phyloP scores from a whole-genome alignment of 2,329 filamentous ascomycete genomes.

The Nigrospora osmanthi region DNA sequence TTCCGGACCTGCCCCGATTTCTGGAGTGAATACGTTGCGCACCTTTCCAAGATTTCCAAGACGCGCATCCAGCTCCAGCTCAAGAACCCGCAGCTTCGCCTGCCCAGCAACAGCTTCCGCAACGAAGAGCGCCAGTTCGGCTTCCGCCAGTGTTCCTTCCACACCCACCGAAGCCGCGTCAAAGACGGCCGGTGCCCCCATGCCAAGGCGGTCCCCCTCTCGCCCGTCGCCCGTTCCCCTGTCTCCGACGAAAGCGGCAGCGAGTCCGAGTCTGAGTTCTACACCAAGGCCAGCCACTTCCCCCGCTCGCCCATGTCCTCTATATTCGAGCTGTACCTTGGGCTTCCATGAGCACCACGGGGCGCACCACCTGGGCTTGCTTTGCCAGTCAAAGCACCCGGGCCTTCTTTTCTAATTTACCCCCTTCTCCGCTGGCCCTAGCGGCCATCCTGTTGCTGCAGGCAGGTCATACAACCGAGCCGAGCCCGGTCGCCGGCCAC shows the following conservation, averaged over 20 bases:
- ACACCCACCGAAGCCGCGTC: constrained; percentile 46
- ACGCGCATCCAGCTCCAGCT: constrained; percentile 43
- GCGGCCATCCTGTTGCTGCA: too few relatives aligned
- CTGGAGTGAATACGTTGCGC: constrained; percentile 39
- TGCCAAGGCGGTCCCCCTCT: constrained; percentile 13
- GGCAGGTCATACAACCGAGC: too few relatives aligned
- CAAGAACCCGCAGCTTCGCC: constrained; percentile 54
- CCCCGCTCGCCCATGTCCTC: constrained; percentile 2
- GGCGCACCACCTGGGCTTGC: too few relatives aligned
- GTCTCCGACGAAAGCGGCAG: not conserved
- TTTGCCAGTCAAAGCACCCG: too few relatives aligned
- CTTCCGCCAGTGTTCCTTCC: constrained; percentile 55
- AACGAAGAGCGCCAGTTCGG: constrained; percentile 51
- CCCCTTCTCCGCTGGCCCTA: too few relatives aligned
- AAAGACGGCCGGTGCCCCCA: constrained; percentile 46
- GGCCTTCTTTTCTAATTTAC: too few relatives aligned
- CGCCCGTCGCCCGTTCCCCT: constrained; percentile 2
- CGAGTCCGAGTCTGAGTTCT: constrained; percentile 2
- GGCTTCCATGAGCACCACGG: not conserved
- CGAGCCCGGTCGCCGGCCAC: too few relatives aligned
- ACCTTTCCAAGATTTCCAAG: constrained; percentile 42
- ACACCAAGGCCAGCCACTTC: not conserved
- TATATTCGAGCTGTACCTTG: constrained; percentile 6
- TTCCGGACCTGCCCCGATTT: constrained; percentile 38
- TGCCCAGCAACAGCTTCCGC: constrained; percentile 46